Evolutionary conservation across 371 early-diverging fungal species (phyloP), one percentile per base, ranked within the genome.

Genomic region (Dichotomocladium elegans): DNA sequence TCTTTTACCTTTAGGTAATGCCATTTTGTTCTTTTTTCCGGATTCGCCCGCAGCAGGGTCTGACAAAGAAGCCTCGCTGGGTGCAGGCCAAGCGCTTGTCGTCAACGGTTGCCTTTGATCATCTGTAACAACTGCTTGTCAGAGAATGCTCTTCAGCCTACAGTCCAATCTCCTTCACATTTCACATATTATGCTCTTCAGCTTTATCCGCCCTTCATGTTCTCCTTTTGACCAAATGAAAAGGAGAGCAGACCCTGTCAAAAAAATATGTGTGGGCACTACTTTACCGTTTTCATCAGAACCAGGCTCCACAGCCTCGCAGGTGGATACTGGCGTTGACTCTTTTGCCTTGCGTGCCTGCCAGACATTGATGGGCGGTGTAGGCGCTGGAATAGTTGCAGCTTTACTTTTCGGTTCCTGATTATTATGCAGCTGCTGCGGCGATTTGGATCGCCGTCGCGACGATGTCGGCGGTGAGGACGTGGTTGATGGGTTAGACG

Each of bases 331-430:
- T 49, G 49, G 33, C 28, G 64, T 58, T n/a, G n/a, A n/a, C n/a
- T n/a, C n/a, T n/a, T n/a, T n/a, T 12, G 71, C 61, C 46, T 64
- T 72, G 44, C 74, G 70, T 25, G 68, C 74, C 52, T 77, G 70
- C 83, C 83, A 83, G 34, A 75, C 67, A 62, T 76, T 83, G 57
- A 77, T 77, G 28, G 74, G 61, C 40, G 83, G 80, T 30, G 72
- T 68, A 34, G 79, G 77, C 42, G 77, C 77, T 22, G 74, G 74
- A 26, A 77, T 50, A 6, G 56, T 58, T 17, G 21, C 34, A 2
- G n/a, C 37, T n/a, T n/a, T n/a, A n/a, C n/a, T n/a, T n/a, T n/a
- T n/a, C n/a, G n/a, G n/a, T n/a, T n/a, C n/a, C n/a, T n/a, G n/a
- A n/a, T n/a, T n/a, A n/a, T n/a, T n/a, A n/a, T n/a, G n/a, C n/a